phyloP scores from a whole-genome alignment of 768 basidiomycete species.

The Calvatia gigantea region DNA sequence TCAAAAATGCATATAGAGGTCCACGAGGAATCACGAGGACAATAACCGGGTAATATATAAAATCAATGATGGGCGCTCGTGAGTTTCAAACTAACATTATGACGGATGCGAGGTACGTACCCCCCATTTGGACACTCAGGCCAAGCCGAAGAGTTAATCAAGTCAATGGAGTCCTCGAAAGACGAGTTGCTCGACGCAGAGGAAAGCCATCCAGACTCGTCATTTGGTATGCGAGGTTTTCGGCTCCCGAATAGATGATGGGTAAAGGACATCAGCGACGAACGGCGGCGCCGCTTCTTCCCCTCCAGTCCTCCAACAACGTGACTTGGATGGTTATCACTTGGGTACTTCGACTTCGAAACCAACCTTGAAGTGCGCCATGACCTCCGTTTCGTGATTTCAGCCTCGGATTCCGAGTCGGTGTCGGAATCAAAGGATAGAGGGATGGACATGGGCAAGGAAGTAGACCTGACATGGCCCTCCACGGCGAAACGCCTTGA shows the following conservation, averaged over 20 bases:
- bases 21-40: not conserved
- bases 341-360: constrained; percentile 25
- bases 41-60: not conserved
- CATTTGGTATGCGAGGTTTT: constrained; percentile 1
- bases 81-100: not conserved
- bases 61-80: not conserved
- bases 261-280: constrained; percentile 2
- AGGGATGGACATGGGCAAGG: not conserved
- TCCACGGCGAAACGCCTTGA: constrained; percentile 18
- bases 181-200: not conserved
- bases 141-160: not conserved
- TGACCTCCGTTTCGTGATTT: not conserved
- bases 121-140: constrained; percentile 8
- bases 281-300: not conserved
- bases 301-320: constrained; percentile 9
- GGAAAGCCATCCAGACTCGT: constrained; percentile 7
- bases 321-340: constrained; percentile 14
- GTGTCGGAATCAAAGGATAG: constrained; percentile 1
- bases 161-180: not conserved
- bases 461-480: not conserved
- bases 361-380: not conserved
- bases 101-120: not conserved
- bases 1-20: not conserved
- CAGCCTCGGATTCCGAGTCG: not conserved
- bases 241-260: not conserved